A percentile compares a stretch with the other conserved stretches of the same genome.
Conservation (phyloP, 2,329 filamentous ascomycete species). For the Fusarium siculi region DNA sequence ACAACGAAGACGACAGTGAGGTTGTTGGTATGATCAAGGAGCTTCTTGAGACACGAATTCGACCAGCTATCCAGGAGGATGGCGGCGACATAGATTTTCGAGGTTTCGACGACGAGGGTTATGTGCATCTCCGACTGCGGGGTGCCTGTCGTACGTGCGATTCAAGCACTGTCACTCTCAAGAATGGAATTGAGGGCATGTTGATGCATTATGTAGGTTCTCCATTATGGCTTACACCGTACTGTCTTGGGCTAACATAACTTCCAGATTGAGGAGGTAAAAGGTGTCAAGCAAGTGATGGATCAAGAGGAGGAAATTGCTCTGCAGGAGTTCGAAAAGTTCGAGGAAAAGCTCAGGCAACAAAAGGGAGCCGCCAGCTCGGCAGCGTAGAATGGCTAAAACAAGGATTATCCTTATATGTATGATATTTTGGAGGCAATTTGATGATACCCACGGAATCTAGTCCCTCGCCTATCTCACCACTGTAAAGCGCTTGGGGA, state of each 20-base stretch:
- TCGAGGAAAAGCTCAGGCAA: slow-evolving; percentile 81
- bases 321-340: slow-evolving; percentile 88
- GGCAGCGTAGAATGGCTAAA: slow-evolving; percentile 4
- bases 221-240: not conserved
- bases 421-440: slow-evolving; percentile 40
- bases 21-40: slow-evolving; percentile 99
- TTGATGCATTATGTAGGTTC: slow-evolving; percentile 89
- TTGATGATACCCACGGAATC: slow-evolving; percentile 43
- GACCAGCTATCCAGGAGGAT: slow-evolving; percentile 96
- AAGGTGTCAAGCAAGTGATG: slow-evolving; percentile 89
- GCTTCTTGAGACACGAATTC: slow-evolving; percentile 91
- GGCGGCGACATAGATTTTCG: slow-evolving; percentile 97
- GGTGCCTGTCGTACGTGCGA: slow-evolving; percentile 97
- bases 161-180: slow-evolving; percentile 94
- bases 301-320: slow-evolving; percentile 93
- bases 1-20: slow-evolving; percentile 91
- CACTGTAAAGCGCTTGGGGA: not conserved
- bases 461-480: not conserved
- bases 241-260: slow-evolving; percentile 41
- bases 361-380: slow-evolving; percentile 56
- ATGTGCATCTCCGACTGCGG: slow-evolving; percentile 86
- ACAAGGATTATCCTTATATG: slow-evolving; percentile 13
- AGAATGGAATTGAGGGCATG: slow-evolving; percentile 99
- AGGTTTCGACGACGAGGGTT: slow-evolving; percentile 83
- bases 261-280: slow-evolving; percentile 88